Evolutionary conservation across 2,329 filamentous ascomycete genomes (phyloP), one percentile per base, ranked within the genome.

Genomic region (Parastagonospora nodorum): DNA sequence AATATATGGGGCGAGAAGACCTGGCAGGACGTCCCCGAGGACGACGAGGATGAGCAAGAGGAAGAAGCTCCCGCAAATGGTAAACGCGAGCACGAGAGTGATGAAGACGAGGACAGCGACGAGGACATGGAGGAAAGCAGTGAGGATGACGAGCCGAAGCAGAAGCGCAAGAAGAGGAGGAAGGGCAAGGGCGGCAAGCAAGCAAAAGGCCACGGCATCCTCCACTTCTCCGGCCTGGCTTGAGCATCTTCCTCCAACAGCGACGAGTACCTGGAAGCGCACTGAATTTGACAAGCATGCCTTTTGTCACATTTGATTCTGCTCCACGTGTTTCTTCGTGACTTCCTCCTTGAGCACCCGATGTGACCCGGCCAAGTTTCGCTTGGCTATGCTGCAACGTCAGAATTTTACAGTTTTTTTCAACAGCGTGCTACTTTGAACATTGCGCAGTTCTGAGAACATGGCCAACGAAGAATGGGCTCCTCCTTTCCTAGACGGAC

Each of bases 1-100:
- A 97, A 97, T 74, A 87, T 97, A 2, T 99, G 94, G 94, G 85
- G 86, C 53, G 85, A 94, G 68, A 83, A 87, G 53, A 78, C 82
- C n/a, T 79, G 78, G 50, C 71, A 80, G 2, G 80, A 82, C 64
- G 70, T 28, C 62, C 63, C 65, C 6, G 78, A 78, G 1, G 80
- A 79, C 0, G 82, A 83, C 0, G 80, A 80, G 1, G 80, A 75
- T 0, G 75, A 75, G 0, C 79, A 79, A 1, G 78, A 76, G 29
- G 74, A 60, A 11, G 66, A 71, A 29, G 67, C 61, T 6, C 72
- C 75, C 8, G 64, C 61, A 1, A 66, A 58, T 5, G 64, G 68
- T 5, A 72, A 71, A 53, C 61, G 66, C 7, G 38, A 35, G 2
- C 53, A 57, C 28, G 63, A 67, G 29, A 74, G 70, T 42, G 79